Base-by-base conservation (phyloP, 2,329 filamentous ascomycete species). In the Didymella pinodella region DNA sequence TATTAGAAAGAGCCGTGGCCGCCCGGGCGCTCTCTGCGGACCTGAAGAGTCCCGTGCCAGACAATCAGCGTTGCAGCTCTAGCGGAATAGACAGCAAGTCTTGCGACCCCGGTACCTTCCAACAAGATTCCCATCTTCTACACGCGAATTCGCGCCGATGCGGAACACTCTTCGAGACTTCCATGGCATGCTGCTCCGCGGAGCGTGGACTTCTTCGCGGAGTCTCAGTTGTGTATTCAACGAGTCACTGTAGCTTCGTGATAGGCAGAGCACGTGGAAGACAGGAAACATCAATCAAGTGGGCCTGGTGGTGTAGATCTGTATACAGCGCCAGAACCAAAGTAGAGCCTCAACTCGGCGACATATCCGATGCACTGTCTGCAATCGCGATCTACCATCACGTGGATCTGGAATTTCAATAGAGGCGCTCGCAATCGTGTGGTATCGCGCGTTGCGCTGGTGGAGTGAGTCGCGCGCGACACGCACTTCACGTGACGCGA, bases 271-370 rank as follows among this genome's bases (percentile, higher is more conserved):
- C 54, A 51, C 32, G 48, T 57, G 54, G 54, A 18, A 18, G 28
- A 29, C 29, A 36, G 8, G 11, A 11, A 22, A 22, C 31, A 34
- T 14, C 36, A 36, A 36, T 16, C 32, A 55, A 55, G 52, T 48
- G 52, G 45, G 41, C 7, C 20, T 26, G 45, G 31, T 48, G 32
- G 10, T 10, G 44, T 36, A 18, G 46, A 56, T 56, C 53, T 16
- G 12, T 44, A 49, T 45, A 48, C 53, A 25, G 20, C 26, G 10
- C 47, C 26, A 56, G 22, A n/a, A 40, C 54, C 50, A 50, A 41
- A 38, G 32, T 50, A 38, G 54, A 56, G 54, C 54, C 54, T 56
- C 54, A 56, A 56, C 41, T 50, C 54, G 40, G 54, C 54, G 31
- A 56, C 4, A 12, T 22, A 34, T 14, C 38, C 32, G 28, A 38